Percentiles rank a stretch among this genome's conserved stretches.
phyloP scores from a whole-genome alignment of 305 asterid genomes.

The Stenogyne calaminthoides region DNA sequence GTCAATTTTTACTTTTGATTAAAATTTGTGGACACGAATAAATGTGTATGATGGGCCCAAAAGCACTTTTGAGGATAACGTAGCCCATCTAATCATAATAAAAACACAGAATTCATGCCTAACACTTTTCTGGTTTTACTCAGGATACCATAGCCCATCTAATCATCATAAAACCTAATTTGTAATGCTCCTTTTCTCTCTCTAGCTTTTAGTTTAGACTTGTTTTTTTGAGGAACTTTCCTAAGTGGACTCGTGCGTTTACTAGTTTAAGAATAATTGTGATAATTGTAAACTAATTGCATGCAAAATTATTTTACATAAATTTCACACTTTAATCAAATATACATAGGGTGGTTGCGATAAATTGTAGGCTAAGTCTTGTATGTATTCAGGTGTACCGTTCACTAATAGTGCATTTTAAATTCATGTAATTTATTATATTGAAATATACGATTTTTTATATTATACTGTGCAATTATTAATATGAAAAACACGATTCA shows the following conservation, averaged over 20 bases:
- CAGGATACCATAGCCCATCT: constrained; percentile 27
- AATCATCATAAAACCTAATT: constrained; percentile 29
- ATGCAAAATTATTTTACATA: too few relatives aligned
- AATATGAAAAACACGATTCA: too few relatives aligned
- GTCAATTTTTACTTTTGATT: constrained; percentile 23
- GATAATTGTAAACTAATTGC: too few relatives aligned
- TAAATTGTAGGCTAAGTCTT: too few relatives aligned
- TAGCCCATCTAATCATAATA: constrained; percentile 35
- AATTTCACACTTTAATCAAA: too few relatives aligned
- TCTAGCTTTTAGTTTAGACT: not conserved
- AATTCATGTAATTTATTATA: too few relatives aligned
- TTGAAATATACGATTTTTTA: too few relatives aligned
- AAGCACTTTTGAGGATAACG: constrained; percentile 16
- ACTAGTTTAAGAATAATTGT: not conserved
- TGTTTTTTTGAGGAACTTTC: not conserved
- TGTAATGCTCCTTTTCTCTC: not conserved
- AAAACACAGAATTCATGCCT: constrained; percentile 13
- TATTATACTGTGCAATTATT: too few relatives aligned
- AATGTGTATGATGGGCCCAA: constrained; percentile 27
- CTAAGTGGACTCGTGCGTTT: not conserved
- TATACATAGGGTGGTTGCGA: too few relatives aligned
- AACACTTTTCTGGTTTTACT: not conserved
- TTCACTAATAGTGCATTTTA: too few relatives aligned
- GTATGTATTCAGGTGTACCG: too few relatives aligned
- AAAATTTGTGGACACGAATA: constrained; percentile 22